Percentiles rank a stretch among this genome's conserved stretches.
Conservation (phyloP, 2,329 filamentous ascomycete species). For the Fusarium sp. region DNA sequence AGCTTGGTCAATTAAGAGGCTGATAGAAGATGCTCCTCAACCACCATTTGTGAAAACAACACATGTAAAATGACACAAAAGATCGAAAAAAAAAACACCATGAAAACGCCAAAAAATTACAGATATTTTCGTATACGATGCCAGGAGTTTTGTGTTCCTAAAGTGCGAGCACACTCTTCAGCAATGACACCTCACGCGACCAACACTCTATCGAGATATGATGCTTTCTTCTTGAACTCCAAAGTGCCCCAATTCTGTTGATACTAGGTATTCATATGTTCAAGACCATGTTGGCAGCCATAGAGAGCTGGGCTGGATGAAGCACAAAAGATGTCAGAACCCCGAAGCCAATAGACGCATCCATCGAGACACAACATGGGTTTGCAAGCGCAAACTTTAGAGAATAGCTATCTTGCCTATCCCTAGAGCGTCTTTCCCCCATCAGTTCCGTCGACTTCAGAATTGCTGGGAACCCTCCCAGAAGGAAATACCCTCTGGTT, state of each 20-base stretch:
- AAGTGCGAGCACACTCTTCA: neutral
- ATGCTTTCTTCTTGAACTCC: neutral
- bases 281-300: neutral
- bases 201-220: neutral
- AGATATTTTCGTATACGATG: too few species aligned
- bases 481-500: neutral
- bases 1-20: neutral
- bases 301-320: neutral
- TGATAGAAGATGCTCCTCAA: too few species aligned
- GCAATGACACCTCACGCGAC: neutral
- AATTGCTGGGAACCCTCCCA: neutral
- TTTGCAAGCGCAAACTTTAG: neutral
- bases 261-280: neutral
- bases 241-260: neutral
- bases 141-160: too few species aligned
- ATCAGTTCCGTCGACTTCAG: neutral
- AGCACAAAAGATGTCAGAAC: neutral
- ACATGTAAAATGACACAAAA: neutral
- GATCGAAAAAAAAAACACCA: too few species aligned
- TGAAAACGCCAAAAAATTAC: too few species aligned
- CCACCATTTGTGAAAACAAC: neutral
- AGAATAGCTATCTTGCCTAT: neutral
- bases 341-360: neutral
- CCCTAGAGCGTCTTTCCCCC: fast-evolving
- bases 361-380: neutral